phyloP scores from a whole-genome alignment of 2,329 filamentous ascomycete species.

The Alternaria ventricosa region DNA sequence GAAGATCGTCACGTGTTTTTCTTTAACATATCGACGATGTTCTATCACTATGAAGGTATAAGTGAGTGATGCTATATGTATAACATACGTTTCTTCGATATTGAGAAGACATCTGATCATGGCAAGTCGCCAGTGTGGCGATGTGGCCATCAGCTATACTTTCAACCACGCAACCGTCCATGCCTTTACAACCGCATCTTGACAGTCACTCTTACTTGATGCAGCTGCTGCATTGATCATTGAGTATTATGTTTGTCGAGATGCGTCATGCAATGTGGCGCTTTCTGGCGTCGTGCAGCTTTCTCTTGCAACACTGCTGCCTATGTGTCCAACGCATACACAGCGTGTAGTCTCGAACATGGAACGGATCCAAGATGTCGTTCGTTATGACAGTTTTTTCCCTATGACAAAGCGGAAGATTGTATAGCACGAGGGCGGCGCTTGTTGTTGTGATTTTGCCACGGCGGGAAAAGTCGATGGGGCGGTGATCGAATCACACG shows the following conservation, averaged over 20 bases:
- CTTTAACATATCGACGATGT: not conserved
- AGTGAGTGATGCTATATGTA: not conserved
- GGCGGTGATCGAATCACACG: conserved; percentile 11
- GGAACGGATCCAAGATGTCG: not conserved
- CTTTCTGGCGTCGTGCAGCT: not conserved
- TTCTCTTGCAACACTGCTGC: not conserved
- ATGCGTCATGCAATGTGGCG: not conserved
- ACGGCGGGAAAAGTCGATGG: conserved; percentile 5
- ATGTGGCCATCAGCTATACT: not conserved
- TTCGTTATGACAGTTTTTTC: not conserved
- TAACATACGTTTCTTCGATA: not conserved
- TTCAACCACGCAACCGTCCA: not conserved
- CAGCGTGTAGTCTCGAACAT: not conserved
- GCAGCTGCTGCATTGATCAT: not conserved
- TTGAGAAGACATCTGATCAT: not conserved
- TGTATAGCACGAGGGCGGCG: not conserved
- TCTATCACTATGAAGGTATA: not conserved
- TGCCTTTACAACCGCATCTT: not conserved
- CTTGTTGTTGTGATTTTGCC: conserved; percentile 12
- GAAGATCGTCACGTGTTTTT: not conserved
- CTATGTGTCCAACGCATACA: not conserved
- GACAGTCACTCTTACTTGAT: not conserved
- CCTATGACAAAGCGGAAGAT: not conserved
- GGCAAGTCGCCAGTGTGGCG: not conserved
- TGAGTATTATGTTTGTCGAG: not conserved